A percentile compares a stretch with the other conserved stretches of the same genome.
These are phyloP conservation scores for Benincasa hispida DNA, from an alignment of 306 rosid genomes.

Conservation along the genomic window DNA sequence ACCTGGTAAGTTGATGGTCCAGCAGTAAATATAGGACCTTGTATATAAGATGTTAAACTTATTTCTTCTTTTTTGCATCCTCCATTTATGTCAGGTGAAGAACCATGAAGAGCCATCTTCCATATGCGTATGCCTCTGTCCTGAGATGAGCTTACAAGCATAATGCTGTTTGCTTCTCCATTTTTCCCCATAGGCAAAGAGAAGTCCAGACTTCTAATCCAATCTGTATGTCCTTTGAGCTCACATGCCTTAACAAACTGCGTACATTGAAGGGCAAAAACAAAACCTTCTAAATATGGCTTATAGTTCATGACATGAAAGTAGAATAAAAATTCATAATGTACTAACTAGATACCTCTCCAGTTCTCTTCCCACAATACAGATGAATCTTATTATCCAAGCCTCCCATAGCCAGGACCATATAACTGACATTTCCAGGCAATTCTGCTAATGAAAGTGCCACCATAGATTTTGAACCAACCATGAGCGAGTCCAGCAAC, in stretches of 20 bases:
- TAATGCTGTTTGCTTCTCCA: slow-evolving; percentile 44
- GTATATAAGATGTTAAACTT: slow-evolving; percentile 72
- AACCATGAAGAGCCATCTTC: slow-evolving; percentile 43
- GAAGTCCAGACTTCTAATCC: slow-evolving; percentile 97
- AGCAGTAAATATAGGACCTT: slow-evolving; percentile 75
- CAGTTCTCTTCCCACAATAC: slow-evolving; percentile 63
- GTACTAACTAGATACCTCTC: slow-evolving; percentile 38
- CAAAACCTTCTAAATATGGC: background rate
- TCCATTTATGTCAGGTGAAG: slow-evolving; percentile 26
- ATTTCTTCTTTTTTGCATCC: slow-evolving; percentile 32
- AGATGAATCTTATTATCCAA: slow-evolving; percentile 93
- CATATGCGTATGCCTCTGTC: slow-evolving; percentile 87
- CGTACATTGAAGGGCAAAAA: slow-evolving; percentile 13
- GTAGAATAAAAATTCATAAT: slow-evolving; percentile 5
- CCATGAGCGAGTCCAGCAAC: slow-evolving; percentile 47
- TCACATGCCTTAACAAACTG: slow-evolving; percentile 80
- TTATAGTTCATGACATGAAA: background rate
- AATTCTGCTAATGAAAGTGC: slow-evolving; percentile 71
- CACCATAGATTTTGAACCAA: slow-evolving; percentile 81
- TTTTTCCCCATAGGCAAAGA: slow-evolving; percentile 45
- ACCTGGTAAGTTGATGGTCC: slow-evolving; percentile 65
- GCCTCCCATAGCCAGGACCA: slow-evolving; percentile 92
- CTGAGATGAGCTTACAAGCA: slow-evolving; percentile 87
- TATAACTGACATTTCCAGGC: slow-evolving; percentile 54
- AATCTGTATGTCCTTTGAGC: slow-evolving; percentile 87